Evolutionary conservation across 2,329 filamentous ascomycete species (phyloP), one percentile per base, ranked within the genome.

Genomic region (Phymatotrichopsis omnivora): DNA sequence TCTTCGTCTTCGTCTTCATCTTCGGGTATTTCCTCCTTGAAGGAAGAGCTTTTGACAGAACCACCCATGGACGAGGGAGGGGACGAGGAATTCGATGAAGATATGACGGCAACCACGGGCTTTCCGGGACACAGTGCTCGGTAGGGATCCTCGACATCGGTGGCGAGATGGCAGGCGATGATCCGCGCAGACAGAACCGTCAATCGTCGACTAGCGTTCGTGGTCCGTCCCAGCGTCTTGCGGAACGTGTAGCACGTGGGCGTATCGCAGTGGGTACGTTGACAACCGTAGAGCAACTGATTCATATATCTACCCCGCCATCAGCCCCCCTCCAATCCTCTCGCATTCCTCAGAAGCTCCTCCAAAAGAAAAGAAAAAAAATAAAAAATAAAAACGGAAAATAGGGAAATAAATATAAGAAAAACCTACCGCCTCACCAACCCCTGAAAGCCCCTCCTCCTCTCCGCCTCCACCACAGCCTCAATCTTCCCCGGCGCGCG

Each of bases 261-360:
- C 1, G 78, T 89, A 27, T 69, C 70, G 64, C 86, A 94, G 40
- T 71, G 68, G 42, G 71, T 67, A 53, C 74, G 75, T 51, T 75
- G 76, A 61, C 86, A 94, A 53, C 86, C 86, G 54, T 82, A 74
- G 45, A 85, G 76, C n/a, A 94, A 74, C 64, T 94, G 86, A 25
- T 75, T 69, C 38, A 87, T 77, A 60, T 83, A 93, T 58, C 83
- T 89, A 53, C 41, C 25, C 7, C 17, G 12, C 22, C 11, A 38
- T 45, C 16, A 36, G 45, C 27, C 24, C 22, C 28, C 28, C 28
- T n/a, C 11, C 22, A 14, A 20, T 22, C 24, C 6, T 32, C 16
- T 11, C 19, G n/a, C n/a, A 8, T n/a, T 8, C 27, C 27, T 8
- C 8, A 8, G 27, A 8, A 8, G 27, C 8, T 29, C n/a, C n/a